phyloP scores from a whole-genome alignment of 306 rosid genomes.

The Rosa multiflora region DNA sequence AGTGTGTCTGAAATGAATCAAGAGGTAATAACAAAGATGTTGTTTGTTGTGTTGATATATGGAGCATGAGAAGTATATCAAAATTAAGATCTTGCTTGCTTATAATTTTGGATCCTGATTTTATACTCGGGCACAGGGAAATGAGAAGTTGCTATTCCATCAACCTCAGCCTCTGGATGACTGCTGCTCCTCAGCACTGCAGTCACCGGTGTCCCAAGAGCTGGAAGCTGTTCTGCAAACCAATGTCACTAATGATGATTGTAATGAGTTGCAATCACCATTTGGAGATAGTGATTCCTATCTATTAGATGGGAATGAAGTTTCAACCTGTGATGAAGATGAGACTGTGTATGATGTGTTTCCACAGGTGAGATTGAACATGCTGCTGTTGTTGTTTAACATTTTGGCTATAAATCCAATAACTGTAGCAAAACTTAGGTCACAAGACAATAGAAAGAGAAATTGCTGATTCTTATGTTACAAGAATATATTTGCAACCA shows the following conservation, averaged over 20 bases:
- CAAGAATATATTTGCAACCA: no score
- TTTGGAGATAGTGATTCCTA: not conserved
- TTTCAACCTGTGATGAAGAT: slow-evolving; percentile 17
- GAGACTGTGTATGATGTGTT: not conserved
- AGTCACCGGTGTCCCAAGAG: not conserved
- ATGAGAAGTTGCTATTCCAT: not conserved
- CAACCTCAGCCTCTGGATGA: not conserved
- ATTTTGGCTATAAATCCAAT: not conserved
- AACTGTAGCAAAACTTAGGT: not conserved
- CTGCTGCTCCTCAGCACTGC: not conserved
- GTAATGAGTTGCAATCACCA: slow-evolving; percentile 2
- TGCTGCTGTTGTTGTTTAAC: not conserved
- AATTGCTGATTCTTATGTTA: no score
- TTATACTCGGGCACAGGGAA: not conserved
- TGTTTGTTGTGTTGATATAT: not conserved
- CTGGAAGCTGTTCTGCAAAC: slow-evolving; percentile 17
- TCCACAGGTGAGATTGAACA: slow-evolving; percentile 4
- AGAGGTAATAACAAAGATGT: not conserved
- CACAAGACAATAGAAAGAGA: no score
- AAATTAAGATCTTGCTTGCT: not conserved
- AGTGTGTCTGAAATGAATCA: slow-evolving; percentile 1
- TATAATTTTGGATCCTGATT: slow-evolving; percentile 8
- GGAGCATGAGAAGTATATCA: not conserved
- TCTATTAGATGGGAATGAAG: not conserved
- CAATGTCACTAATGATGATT: slow-evolving; percentile 1